phyloP scores from a whole-genome alignment of 768 basidiomycete species.

The Tricholoma bakamatsutake region DNA sequence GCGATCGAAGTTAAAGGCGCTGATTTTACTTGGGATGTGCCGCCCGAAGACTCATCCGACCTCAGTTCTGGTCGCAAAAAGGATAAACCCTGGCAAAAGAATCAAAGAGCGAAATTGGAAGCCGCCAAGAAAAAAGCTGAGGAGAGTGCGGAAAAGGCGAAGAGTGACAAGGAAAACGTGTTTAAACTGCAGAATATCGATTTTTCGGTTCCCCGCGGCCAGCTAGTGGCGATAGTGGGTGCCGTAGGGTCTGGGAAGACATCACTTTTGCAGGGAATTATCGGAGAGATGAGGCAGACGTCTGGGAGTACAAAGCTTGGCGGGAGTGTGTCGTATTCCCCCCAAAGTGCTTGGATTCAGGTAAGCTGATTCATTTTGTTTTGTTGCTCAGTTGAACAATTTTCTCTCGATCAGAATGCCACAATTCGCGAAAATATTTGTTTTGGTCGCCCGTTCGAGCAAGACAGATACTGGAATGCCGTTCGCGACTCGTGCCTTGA shows the following conservation, averaged over 20 bases:
- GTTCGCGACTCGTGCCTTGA: slow-evolving; percentile 74
- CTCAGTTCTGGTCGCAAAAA: slow-evolving; percentile 26
- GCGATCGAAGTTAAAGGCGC: slow-evolving; percentile 67
- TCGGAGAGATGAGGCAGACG: slow-evolving; percentile 79
- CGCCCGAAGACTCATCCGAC: slow-evolving; percentile 39
- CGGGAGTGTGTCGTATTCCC: slow-evolving; percentile 75
- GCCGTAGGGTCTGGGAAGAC: slow-evolving; percentile 72
- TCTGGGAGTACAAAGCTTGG: slow-evolving; percentile 65
- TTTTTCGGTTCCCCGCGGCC: slow-evolving; percentile 65
- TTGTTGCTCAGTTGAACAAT: slow-evolving; percentile 3
- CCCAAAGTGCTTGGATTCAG: slow-evolving; percentile 90
- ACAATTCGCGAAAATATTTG: slow-evolving; percentile 87
- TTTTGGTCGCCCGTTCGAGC: slow-evolving; percentile 80
- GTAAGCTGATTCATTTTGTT: slow-evolving; percentile 26
- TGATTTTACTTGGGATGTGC: slow-evolving; percentile 84
- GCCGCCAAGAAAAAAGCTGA: slow-evolving; percentile 27
- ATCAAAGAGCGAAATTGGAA: slow-evolving; percentile 13
- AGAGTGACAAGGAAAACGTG: slow-evolving; percentile 33
- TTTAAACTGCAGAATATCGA: slow-evolving; percentile 66
- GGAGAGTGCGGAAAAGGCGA: slow-evolving; percentile 22
- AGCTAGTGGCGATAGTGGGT: slow-evolving; percentile 82
- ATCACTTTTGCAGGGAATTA: slow-evolving; percentile 65
- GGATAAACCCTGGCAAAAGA: slow-evolving; percentile 13
- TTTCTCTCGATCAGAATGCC: slow-evolving; percentile 44
- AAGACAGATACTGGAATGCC: slow-evolving; percentile 77